These are phyloP conservation scores for Colletotrichum sp. DNA, from an alignment of 2,329 filamentous ascomycete species.

Conservation along the genomic window DNA sequence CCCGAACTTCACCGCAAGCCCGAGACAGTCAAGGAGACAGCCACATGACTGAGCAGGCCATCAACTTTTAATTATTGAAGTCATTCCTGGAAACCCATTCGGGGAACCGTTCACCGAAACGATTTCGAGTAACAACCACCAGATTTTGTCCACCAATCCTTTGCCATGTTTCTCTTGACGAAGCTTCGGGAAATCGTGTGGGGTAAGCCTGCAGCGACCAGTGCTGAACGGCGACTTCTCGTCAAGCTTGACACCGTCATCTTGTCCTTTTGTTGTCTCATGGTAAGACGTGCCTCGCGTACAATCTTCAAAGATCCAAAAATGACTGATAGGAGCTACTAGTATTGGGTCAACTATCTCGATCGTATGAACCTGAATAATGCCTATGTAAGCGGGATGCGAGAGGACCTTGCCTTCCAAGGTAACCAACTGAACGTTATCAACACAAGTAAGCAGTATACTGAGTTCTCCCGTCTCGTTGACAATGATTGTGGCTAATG, in stretches of 20 bases:
- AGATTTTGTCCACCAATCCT: background rate
- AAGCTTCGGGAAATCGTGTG: background rate
- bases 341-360: background rate
- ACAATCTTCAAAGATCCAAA: background rate
- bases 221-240: background rate
- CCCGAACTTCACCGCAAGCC: background rate
- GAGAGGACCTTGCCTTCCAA: background rate
- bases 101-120: background rate
- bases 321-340: background rate
- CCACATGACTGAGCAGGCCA: background rate
- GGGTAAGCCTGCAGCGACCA: background rate
- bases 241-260: background rate
- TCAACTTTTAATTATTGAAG: background rate
- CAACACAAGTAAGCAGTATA: background rate
- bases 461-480: background rate
- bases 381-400: background rate
- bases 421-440: background rate
- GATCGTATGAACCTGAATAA: background rate
- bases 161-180: background rate
- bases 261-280: background rate
- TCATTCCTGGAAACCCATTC: background rate
- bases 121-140: background rate
- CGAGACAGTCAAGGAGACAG: background rate
- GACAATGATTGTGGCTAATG: background rate
- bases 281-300: background rate